Percentiles rank a stretch among this genome's conserved stretches.
These are phyloP conservation scores for Thymus quinquecostatus DNA, from an alignment of 257 asterid species.

Conservation along the genomic window DNA sequence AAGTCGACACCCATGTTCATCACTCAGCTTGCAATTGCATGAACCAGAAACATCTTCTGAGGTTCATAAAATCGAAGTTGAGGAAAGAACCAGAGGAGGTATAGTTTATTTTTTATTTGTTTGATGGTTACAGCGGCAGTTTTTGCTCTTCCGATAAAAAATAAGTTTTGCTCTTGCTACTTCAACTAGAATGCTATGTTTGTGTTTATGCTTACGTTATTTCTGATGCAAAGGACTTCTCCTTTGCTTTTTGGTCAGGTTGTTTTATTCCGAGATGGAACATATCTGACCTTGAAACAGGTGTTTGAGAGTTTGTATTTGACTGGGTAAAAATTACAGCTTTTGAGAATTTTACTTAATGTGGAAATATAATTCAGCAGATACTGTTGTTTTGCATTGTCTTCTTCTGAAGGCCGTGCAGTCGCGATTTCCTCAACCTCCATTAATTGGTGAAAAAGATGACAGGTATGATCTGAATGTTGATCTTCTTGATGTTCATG, in stretches of 20 bases:
- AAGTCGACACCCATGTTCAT: constrained; percentile 97
- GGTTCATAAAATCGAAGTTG: constrained; percentile 92
- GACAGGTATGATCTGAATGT: constrained; percentile 95
- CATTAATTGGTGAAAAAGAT: constrained; percentile 15
- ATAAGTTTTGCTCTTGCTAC: constrained; percentile 12
- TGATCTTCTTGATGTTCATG: constrained; percentile 96
- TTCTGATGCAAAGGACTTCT: not conserved
- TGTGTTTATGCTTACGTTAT: not conserved
- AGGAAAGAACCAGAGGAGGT: constrained; percentile 99
- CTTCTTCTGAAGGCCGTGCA: constrained; percentile 22
- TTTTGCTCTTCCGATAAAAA: too few relatives aligned
- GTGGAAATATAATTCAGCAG: not conserved
- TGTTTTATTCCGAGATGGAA: constrained; percentile 91
- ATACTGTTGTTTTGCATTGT: constrained; percentile 19
- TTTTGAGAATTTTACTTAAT: constrained; percentile 31
- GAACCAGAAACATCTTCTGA: constrained; percentile 95
- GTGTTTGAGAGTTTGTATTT: constrained; percentile 96
- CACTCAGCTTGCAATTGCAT: constrained; percentile 99
- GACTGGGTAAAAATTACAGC: constrained; percentile 69
- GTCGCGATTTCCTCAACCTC: constrained; percentile 17
- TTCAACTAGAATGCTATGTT: constrained; percentile 17
- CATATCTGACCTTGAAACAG: constrained; percentile 85
- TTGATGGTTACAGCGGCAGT: constrained; percentile 22
- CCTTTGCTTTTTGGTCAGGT: constrained; percentile 57
- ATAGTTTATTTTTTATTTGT: constrained; percentile 12